Conservation (phyloP, 257 asterid species). For the Linaria vulgaris region DNA sequence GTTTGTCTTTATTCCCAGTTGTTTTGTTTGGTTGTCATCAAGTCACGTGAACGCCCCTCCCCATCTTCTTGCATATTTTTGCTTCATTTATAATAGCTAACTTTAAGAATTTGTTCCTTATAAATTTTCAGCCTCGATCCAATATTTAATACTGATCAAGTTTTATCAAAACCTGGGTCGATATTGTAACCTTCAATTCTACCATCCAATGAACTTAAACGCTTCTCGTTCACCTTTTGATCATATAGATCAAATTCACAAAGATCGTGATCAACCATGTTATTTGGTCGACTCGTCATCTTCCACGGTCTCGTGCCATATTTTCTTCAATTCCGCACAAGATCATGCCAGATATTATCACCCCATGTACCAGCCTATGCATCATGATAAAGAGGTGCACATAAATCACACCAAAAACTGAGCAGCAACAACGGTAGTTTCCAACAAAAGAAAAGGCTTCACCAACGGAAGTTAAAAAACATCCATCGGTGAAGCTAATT, state of each 20-base stretch:
- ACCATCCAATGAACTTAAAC: constrained; percentile 32
- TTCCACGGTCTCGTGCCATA: constrained; percentile 33
- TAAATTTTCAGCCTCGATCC: constrained; percentile 27
- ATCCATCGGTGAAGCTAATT: too few species aligned
- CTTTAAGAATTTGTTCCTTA: constrained; percentile 32
- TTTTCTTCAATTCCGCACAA: constrained; percentile 36
- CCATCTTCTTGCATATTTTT: constrained; percentile 12
- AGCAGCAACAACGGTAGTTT: too few species aligned
- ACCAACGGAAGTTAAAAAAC: too few species aligned
- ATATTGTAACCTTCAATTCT: too few species aligned
- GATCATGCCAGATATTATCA: too few species aligned
- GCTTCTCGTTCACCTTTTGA: constrained; percentile 42
- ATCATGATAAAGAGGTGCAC: too few species aligned
- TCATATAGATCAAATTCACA: constrained; percentile 30
- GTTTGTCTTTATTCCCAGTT: constrained; percentile 36
- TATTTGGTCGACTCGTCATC: constrained; percentile 38
- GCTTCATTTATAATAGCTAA: constrained; percentile 31
- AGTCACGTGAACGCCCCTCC: constrained; percentile 60
- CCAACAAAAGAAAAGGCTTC: too few species aligned
- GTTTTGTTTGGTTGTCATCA: constrained; percentile 33
- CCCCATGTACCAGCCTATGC: too few species aligned
- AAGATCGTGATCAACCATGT: constrained; percentile 27
- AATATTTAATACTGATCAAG: too few species aligned
- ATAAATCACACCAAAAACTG: too few species aligned
- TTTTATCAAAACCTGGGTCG: too few species aligned